Evolutionary conservation across 2,329 filamentous ascomycete genomes (phyloP).

Genomic region (Ophiostoma ulmi): DNA sequence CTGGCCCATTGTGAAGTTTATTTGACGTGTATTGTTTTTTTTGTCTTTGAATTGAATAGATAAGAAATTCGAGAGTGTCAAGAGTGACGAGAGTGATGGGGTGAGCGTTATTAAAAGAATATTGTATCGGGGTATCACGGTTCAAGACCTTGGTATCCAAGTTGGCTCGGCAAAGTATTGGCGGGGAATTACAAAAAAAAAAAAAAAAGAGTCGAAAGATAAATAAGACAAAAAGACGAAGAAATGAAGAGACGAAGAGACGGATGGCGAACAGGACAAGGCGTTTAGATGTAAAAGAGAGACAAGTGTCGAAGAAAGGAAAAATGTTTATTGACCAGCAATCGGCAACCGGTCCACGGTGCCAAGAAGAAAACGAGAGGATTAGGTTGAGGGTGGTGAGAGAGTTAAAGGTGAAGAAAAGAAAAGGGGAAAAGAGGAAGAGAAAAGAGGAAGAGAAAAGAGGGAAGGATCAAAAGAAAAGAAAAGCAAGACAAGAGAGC

Average conservation of each 20-base stretch:
- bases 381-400: conserved; percentile 3
- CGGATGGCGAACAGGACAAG: background rate
- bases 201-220: background rate
- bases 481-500: background rate
- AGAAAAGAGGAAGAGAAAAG: background rate
- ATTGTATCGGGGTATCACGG: background rate
- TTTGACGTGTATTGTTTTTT: background rate
- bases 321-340: conserved; percentile 27
- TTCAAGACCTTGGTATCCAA: conserved; percentile 11
- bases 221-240: conserved; percentile 4
- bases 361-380: conserved; percentile 18
- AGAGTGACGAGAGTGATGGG: background rate
- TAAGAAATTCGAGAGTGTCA: background rate
- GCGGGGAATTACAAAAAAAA: background rate
- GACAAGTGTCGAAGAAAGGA: background rate
- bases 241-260: background rate
- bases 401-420: conserved; percentile 12
- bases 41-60: background rate
- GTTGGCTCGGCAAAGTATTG: background rate
- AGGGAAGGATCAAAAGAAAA: background rate
- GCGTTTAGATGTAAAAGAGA: conserved; percentile 10
- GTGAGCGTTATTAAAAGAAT: background rate
- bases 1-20: conserved; percentile 23
- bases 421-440: background rate
- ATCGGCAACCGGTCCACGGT: conserved; percentile 27